Conservation (phyloP, 306 rosid genomes). For the Begonia peltatifolia region DNA sequence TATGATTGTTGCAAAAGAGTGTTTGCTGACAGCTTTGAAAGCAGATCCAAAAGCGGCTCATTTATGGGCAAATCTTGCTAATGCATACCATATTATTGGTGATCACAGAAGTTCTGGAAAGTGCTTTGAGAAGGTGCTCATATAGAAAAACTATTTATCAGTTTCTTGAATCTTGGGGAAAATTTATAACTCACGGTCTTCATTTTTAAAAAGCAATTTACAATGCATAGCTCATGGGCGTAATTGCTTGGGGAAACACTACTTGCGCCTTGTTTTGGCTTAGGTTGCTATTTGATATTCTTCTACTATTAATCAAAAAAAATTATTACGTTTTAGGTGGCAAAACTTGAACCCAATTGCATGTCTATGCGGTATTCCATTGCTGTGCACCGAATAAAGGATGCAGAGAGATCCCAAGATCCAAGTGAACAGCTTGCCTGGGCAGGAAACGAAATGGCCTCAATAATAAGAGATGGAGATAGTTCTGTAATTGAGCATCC, state of each 20-base stretch:
- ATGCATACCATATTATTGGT: conserved; percentile 56
- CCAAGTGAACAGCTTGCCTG: conserved; percentile 63
- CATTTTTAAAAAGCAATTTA: conserved; percentile 2
- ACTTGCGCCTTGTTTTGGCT: neutral
- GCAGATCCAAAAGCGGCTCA: conserved; percentile 84
- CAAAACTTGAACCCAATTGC: conserved; percentile 83
- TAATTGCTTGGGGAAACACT: neutral
- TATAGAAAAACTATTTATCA: conserved; percentile 28
- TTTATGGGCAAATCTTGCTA: conserved; percentile 82
- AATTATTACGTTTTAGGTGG: conserved; percentile 34
- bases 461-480: conserved; percentile 82
- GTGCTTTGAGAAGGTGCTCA: conserved; percentile 94
- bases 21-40: conserved; percentile 70
- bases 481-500: conserved; percentile 56
- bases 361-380: conserved; percentile 87
- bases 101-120: conserved; percentile 87
- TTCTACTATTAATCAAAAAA: neutral
- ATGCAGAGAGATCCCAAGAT: conserved; percentile 94
- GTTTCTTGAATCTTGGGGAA: conserved; percentile 17
- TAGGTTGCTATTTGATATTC: no score
- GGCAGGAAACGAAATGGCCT: conserved; percentile 99
- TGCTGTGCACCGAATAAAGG: conserved; percentile 71
- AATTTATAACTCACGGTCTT: conserved; percentile 7
- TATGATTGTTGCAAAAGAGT: conserved; percentile 73
- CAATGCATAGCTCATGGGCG: no score